Base-by-base conservation (phyloP, 495 filamentous ascomycete species). In the Symbiotaphrina buchneri region DNA sequence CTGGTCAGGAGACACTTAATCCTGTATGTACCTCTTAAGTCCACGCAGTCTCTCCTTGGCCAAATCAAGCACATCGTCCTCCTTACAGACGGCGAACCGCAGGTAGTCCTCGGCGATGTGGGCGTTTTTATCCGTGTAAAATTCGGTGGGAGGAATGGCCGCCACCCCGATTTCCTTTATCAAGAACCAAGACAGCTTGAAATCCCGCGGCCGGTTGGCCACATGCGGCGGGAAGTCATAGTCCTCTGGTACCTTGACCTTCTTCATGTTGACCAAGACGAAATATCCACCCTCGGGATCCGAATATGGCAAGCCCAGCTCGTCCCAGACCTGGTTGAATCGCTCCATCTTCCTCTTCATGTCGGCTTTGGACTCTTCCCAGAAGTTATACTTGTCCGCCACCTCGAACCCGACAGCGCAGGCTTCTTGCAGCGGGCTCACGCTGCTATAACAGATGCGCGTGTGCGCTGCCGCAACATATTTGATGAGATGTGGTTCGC, bases 211-310 rank as follows among this genome's bases (percentile, higher is more conserved):
- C 7, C 85, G 66, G 31, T 61, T 68, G 17, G 74, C 72, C 4
- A 97, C 84, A 50, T 92, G 79, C 0, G 75, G 58, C 3, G 87
- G 87, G 59, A 94, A 94, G 0, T 69, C 59, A 48, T 93, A 94
- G 44, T 68, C 68, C 3, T 57, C 58, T 0, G 87, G 87, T 0
- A 97, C 49, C 39, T 73, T 65, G 28, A 97, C 80, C 36, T 82
- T 79, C 17, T 63, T 56, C 52, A 95, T 66, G 52, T 97, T 97
- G 26, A 72, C 87, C 21, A 95, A 64, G 27, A 95, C 83, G 39
- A 95, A 97, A 55, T 94, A 97, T 24, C 87, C 85, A 39, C 85
- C 85, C 43, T 97, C 83, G 7, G 85, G 85, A 25, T 85, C 69
- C 6, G 81, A 85, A 58, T 85, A 97, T 52, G 84, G 79, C 19